Base-by-base conservation (phyloP, 495 filamentous ascomycete genomes). In the Mytilinidion resinicola region DNA sequence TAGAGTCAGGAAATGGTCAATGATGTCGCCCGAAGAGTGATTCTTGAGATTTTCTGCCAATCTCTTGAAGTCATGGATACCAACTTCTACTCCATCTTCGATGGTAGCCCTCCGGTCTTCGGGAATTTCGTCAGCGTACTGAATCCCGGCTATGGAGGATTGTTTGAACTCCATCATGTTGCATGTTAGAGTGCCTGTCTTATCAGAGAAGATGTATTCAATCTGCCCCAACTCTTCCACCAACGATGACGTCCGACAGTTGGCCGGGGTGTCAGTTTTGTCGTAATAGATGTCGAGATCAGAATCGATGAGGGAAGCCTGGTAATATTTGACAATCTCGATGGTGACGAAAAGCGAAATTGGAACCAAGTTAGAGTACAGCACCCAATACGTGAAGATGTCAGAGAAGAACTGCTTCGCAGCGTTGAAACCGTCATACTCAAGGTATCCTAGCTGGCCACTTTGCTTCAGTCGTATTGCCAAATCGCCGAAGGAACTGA, bases 101-200 rank as follows among this genome's bases (percentile, higher is more conserved):
- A 81, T 77, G 4, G 84, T 87, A 4, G 91, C 87, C 59, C 89
- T 80, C 49, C 89, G 84, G 67, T 99, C 95, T 69, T 99, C 95
- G 0, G 95, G 85, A 21, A 96, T 85, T 49, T 93, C 91, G 55
- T 93, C 91, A 9, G 88, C 88, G 67, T 99, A 99, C 72, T 95
- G 90, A 56, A 97, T 85, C 25, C 95, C 95, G 15, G 82, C 88
- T 66, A 99, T 96, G 3, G 87, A 86, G 62, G 88, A 93, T 71
- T 96, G 89, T 70, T 89, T 90, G 71, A 96, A 99, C 72, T 97
- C 95, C 95, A 99, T 99, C 82, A 87, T 84, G 71, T 99, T 99
- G 75, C 91, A 95, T 25, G 95, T 99, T 65, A 99, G 74, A n/a
- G 95, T 99, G 36, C 95, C 95, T 7, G 95, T 99, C 77, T 99